Evolutionary conservation across 176 grass and related monocot species (phyloP).

Genomic region (Bromus sterilis): DNA sequence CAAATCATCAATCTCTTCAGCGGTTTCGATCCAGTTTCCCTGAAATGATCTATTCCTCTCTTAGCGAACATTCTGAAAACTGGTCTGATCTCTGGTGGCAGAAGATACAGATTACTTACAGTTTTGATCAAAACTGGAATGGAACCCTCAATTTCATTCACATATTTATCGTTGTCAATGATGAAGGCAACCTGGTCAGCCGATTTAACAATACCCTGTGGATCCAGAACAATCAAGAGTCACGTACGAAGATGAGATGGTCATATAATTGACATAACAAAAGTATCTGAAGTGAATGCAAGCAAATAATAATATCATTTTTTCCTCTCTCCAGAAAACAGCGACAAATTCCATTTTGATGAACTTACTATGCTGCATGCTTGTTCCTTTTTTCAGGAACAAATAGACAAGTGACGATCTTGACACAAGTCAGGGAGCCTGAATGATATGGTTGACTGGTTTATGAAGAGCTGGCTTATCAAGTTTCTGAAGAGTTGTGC

Average conservation of each 20-base stretch:
- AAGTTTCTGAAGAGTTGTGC: background rate
- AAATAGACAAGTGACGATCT: background rate
- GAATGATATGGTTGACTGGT: background rate
- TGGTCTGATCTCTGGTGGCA: background rate
- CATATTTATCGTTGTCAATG: slow-evolving; percentile 58
- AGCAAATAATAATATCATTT: background rate
- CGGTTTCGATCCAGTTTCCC: slow-evolving; percentile 80
- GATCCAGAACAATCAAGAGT: background rate
- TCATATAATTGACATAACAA: background rate
- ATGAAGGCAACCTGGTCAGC: slow-evolving; percentile 69
- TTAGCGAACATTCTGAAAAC: slow-evolving; percentile 22
- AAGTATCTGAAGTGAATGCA: background rate
- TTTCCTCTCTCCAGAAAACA: background rate
- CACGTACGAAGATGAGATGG: background rate
- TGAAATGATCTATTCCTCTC: slow-evolving; percentile 36
- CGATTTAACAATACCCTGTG: slow-evolving; percentile 45
- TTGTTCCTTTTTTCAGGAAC: background rate
- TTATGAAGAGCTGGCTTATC: too few species aligned
- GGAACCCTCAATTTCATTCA: slow-evolving; percentile 54
- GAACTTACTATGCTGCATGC: background rate
- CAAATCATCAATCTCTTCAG: slow-evolving; percentile 82
- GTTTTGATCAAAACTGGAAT: slow-evolving; percentile 79
- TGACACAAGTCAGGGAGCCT: background rate
- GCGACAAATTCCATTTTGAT: background rate
- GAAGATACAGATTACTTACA: slow-evolving; percentile 34